These are phyloP conservation scores for Penicillium paradoxum DNA, from an alignment of 495 filamentous ascomycete genomes.

Conservation along the genomic window DNA sequence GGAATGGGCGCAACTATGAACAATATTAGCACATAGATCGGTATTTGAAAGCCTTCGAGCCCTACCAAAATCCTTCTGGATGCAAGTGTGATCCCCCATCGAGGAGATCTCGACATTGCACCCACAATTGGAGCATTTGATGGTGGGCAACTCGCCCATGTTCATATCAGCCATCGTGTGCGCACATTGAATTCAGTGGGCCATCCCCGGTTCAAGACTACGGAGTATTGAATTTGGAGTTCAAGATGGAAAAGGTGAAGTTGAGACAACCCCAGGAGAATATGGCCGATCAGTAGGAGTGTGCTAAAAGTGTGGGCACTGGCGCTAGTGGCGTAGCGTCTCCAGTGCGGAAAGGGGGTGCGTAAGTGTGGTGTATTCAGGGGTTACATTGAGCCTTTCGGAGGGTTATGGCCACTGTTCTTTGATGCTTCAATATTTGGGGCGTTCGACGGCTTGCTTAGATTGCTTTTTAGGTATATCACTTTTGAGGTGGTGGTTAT, in stretches of 20 bases:
- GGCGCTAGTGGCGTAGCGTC: slow-evolving; percentile 19
- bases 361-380: slow-evolving; percentile 18
- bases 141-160: slow-evolving; percentile 71
- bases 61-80: slow-evolving; percentile 13
- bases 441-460: too few relatives aligned
- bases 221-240: background rate
- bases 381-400: background rate
- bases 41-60: background rate
- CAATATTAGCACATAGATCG: background rate
- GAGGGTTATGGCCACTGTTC: too few relatives aligned
- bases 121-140: slow-evolving; percentile 93
- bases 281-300: background rate
- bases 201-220: slow-evolving; percentile 6
- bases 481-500: background rate
- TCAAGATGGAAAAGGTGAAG: background rate
- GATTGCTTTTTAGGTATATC: too few relatives aligned
- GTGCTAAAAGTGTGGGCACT: background rate
- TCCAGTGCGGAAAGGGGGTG: slow-evolving; percentile 22
- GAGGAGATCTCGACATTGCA: slow-evolving; percentile 79
- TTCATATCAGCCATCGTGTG: slow-evolving; percentile 22
- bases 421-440: background rate
- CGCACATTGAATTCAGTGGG: slow-evolving; percentile 14
- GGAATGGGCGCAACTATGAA: slow-evolving; percentile 28
- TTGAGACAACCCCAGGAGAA: background rate
- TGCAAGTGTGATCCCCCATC: slow-evolving; percentile 89